Conservation (phyloP, 2,329 filamentous ascomycete species). For the Microdochium nivale region DNA sequence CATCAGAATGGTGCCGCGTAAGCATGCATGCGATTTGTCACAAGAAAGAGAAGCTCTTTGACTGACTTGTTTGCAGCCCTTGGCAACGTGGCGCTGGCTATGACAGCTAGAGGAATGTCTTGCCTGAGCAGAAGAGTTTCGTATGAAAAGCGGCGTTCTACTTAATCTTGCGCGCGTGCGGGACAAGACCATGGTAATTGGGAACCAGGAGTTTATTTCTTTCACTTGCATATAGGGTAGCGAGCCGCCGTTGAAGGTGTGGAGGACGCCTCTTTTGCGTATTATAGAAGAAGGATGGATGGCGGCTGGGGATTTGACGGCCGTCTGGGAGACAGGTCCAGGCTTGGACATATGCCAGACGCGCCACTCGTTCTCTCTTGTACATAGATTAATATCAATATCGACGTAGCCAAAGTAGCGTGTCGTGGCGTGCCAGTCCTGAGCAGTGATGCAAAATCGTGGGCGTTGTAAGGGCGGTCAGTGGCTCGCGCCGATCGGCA, state of each 20-base stretch:
- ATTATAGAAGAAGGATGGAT: not conserved
- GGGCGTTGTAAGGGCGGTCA: no score
- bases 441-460: no score
- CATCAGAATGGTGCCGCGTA: constrained; percentile 37
- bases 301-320: no score
- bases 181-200: not conserved
- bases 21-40: constrained; percentile 10
- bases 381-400: no score
- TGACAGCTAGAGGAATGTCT: constrained; percentile 27
- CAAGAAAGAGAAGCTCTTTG: constrained; percentile 4
- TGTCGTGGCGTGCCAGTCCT: no score
- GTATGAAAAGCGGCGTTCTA: not conserved
- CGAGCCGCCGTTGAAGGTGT: not conserved
- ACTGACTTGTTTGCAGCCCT: constrained; percentile 28
- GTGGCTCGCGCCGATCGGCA: no score
- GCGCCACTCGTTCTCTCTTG: no score
- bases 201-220: not conserved
- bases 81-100: constrained; percentile 51
- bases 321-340: no score
- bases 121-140: not conserved
- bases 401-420: no score
- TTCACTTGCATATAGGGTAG: not conserved
- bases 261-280: not conserved
- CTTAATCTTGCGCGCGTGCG: not conserved
- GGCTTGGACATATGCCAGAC: no score